A percentile compares a stretch with the other conserved stretches of the same genome.
Conservation (phyloP, 495 filamentous ascomycete genomes). For the Durotheca rogersii region DNA sequence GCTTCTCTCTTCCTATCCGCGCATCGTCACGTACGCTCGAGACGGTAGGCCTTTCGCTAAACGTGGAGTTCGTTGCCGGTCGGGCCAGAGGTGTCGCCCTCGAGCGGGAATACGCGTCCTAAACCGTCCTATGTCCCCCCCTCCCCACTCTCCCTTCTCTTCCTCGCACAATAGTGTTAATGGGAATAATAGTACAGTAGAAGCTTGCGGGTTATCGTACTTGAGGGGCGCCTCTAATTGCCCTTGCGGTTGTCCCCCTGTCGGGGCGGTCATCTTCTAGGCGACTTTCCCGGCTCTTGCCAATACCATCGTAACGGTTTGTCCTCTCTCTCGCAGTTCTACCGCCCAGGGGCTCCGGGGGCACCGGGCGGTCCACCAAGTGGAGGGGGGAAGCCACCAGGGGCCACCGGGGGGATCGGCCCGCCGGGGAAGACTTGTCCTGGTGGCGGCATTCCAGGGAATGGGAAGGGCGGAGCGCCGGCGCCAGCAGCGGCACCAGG, state of each 20-base stretch:
- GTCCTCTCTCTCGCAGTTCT: constrained; percentile 28
- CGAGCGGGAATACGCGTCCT: too few species aligned
- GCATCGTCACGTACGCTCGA: too few species aligned
- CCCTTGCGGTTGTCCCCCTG: too few species aligned
- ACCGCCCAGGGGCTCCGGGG: constrained; percentile 32
- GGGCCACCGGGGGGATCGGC: constrained; percentile 34
- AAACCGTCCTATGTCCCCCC: not conserved
- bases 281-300: constrained; percentile 7
- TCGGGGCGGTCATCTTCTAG: too few species aligned
- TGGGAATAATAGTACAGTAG: too few species aligned
- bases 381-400: constrained; percentile 42
- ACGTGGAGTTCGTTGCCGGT: too few species aligned
- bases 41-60: too few species aligned
- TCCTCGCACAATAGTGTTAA: constrained; percentile 3
- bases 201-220: too few species aligned
- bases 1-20: not conserved
- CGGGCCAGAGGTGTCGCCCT: too few species aligned
- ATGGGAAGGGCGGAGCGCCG: constrained; percentile 30
- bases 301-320: too few species aligned
- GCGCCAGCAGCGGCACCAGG: constrained; percentile 46
- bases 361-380: constrained; percentile 37
- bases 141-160: constrained; percentile 17
- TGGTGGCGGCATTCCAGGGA: constrained; percentile 36
- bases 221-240: too few species aligned
- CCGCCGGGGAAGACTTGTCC: constrained; percentile 47